phyloP scores from a whole-genome alignment of 2,329 filamentous ascomycete species.

The Zasmidium angulare region DNA sequence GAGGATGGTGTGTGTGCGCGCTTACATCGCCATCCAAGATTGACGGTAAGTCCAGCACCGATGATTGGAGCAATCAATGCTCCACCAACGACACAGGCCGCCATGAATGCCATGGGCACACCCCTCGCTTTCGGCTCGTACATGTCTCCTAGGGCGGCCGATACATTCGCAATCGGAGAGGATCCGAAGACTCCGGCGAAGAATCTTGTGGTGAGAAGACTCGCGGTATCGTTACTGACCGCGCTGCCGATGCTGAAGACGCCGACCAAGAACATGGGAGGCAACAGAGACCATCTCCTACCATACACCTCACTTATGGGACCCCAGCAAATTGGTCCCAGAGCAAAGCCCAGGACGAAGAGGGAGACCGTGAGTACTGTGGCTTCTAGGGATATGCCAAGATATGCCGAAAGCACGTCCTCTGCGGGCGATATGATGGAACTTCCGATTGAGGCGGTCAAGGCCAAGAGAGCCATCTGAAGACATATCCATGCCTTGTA shows the following conservation, averaged over 20 bases:
- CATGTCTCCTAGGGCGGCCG: slow-evolving; percentile 45
- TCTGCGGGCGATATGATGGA: neutral
- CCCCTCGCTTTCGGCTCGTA: slow-evolving; percentile 38
- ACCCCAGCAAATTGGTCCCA: slow-evolving; percentile 44
- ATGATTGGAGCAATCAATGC: slow-evolving; percentile 42
- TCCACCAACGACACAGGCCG: slow-evolving; percentile 37
- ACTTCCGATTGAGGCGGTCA: neutral
- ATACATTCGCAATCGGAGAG: slow-evolving; percentile 44
- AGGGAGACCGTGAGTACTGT: neutral
- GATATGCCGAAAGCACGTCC: neutral
- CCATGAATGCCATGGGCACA: slow-evolving; percentile 38
- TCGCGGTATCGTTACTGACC: slow-evolving; percentile 30
- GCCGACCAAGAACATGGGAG: slow-evolving; percentile 39
- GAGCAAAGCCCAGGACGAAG: slow-evolving; percentile 18
- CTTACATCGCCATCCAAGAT: slow-evolving; percentile 31
- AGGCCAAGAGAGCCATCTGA: neutral
- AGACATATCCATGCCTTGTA: neutral
- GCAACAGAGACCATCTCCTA: slow-evolving; percentile 41
- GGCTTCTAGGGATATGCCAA: neutral
- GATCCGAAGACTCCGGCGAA: slow-evolving; percentile 46
- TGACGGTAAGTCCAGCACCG: slow-evolving; percentile 39
- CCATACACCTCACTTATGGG: slow-evolving; percentile 43
- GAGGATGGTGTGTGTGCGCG: no score
- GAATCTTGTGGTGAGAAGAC: slow-evolving; percentile 38
- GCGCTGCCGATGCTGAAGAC: slow-evolving; percentile 45